Conservation (phyloP, 805 yeast species). For the Yarrowia sp. region DNA sequence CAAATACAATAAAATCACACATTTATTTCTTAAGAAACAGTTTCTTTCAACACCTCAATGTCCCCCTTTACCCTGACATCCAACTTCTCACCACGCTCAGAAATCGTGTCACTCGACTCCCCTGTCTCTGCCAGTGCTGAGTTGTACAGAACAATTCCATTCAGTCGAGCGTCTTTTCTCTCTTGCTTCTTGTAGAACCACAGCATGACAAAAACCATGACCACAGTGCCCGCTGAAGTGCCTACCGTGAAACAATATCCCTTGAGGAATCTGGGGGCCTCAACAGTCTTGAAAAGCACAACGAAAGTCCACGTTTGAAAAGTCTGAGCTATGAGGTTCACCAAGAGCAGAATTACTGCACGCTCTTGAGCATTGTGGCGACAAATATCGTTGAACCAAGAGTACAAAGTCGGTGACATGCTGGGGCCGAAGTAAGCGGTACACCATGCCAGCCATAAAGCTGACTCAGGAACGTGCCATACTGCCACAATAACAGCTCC, state of each 20-base stretch:
- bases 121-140: background rate
- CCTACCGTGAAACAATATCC: background rate
- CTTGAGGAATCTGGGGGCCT: background rate
- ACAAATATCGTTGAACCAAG: background rate
- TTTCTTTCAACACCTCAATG: no score
- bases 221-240: background rate
- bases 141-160: background rate
- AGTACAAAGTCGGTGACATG: background rate
- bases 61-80: no score
- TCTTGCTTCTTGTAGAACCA: background rate
- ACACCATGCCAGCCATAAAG: background rate
- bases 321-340: background rate
- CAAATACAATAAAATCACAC: no score
- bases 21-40: no score
- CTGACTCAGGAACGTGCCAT: background rate
- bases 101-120: background rate
- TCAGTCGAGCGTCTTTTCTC: background rate
- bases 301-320: background rate
- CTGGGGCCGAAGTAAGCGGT: background rate
- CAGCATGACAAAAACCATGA: background rate
- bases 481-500: background rate
- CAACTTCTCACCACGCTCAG: background rate
- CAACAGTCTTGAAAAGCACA: background rate
- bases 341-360: background rate
- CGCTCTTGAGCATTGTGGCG: background rate